A percentile compares a stretch with the other conserved stretches of the same genome.
Evolutionary conservation across 1,284 basidiomycete genomes (phyloP).

Genomic region (Veloporphyrellus conicus): DNA sequence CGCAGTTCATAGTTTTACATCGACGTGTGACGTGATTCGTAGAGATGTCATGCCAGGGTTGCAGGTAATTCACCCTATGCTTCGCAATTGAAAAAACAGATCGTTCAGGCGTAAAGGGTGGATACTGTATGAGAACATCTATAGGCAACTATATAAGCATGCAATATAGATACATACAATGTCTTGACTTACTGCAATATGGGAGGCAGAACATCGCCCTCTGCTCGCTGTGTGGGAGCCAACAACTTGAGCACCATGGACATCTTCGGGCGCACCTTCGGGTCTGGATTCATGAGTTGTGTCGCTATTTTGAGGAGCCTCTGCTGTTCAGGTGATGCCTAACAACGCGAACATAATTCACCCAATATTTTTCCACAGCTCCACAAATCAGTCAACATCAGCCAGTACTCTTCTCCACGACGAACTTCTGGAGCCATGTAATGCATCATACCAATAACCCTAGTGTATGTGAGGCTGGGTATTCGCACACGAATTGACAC

Average conservation of each 20-base stretch:
- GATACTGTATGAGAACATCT: too few relatives aligned
- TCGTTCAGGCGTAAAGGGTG: too few relatives aligned
- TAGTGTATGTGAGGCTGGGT: neutral
- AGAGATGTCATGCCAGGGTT: too few relatives aligned
- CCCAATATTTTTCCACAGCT: conserved; percentile 3
- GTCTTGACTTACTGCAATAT: too few relatives aligned
- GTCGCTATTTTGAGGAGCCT: neutral
- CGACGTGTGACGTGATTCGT: too few relatives aligned
- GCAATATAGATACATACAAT: too few relatives aligned
- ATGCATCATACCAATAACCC: neutral
- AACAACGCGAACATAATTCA: neutral
- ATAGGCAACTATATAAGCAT: too few relatives aligned
- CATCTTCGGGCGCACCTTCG: conserved; percentile 2
- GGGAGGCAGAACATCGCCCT: neutral
- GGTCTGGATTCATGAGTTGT: conserved; percentile 1
- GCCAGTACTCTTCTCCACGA: neutral
- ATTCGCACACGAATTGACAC: neutral
- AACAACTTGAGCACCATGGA: neutral
- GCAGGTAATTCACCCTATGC: too few relatives aligned
- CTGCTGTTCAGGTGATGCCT: neutral
- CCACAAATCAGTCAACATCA: conserved; percentile 7
- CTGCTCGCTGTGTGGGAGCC: neutral
- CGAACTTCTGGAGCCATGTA: conserved; percentile 11
- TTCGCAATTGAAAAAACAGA: too few relatives aligned
- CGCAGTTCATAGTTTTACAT: too few relatives aligned